Conservation (phyloP, 352 stramenopile genomes). For the Globisporangium spinosum region DNA sequence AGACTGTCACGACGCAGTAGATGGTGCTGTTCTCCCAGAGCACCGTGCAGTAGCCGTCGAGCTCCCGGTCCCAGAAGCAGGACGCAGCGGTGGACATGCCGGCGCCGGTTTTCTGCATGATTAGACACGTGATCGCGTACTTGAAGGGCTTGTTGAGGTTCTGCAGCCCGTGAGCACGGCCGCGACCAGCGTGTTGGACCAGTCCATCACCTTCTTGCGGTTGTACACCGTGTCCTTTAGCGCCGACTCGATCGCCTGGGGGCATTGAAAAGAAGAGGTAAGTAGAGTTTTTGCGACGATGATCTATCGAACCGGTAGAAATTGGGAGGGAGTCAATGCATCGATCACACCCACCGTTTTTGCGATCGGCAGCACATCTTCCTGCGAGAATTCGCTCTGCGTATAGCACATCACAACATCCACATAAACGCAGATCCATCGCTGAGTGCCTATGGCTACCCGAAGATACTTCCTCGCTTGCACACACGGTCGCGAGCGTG, state of each 20-base stretch:
- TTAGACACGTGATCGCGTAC: slow-evolving; percentile 79
- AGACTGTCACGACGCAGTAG: slow-evolving; percentile 82
- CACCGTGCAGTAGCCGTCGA: slow-evolving; percentile 81
- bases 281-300: neutral
- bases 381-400: slow-evolving; percentile 75
- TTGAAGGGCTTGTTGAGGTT: slow-evolving; percentile 89
- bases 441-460: neutral
- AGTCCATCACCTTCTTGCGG: slow-evolving; percentile 83
- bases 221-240: slow-evolving; percentile 86
- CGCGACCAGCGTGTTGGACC: slow-evolving; percentile 78
- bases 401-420: neutral
- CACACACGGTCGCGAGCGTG: neutral
- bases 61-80: slow-evolving; percentile 73
- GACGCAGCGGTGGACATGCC: slow-evolving; percentile 63
- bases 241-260: slow-evolving; percentile 63
- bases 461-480: neutral
- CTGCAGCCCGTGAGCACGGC: slow-evolving; percentile 73
- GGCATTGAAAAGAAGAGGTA: neutral
- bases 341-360: slow-evolving; percentile 38
- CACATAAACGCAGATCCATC: neutral
- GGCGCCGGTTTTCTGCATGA: slow-evolving; percentile 84
- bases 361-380: slow-evolving; percentile 71
- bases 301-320: no score
- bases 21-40: slow-evolving; percentile 86
- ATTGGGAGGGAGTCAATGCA: neutral